Conservation (phyloP, 2,329 filamentous ascomycete genomes). For the Pseudogymnoascus sp. region DNA sequence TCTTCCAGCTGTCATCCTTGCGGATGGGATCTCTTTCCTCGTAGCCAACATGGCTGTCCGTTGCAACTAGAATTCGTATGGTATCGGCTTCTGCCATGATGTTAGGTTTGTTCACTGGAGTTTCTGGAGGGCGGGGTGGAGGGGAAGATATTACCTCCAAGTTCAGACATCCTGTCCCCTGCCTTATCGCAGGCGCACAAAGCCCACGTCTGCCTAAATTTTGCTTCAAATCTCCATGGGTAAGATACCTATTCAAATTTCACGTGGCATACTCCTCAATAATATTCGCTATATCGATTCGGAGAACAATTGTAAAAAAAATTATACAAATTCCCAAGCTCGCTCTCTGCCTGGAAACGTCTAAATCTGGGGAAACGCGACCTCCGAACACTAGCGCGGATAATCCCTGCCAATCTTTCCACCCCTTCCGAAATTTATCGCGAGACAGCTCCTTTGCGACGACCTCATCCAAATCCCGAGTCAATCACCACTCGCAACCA, state of each 20-base stretch:
- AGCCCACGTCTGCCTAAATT: constrained; percentile 1
- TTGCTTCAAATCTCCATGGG: constrained; percentile 6
- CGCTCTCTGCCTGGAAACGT: not conserved
- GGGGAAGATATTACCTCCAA: constrained; percentile 2
- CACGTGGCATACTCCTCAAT: not conserved
- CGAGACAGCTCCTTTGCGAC: not conserved
- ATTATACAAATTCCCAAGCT: not conserved
- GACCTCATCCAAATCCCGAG: not conserved
- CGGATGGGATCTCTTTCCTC: constrained; percentile 87
- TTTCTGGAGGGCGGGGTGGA: not conserved
- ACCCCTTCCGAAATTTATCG: constrained; percentile 7
- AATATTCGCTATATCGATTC: not conserved
- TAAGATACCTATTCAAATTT: not conserved
- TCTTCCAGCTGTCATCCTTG: constrained; percentile 95
- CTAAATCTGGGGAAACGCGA: constrained; percentile 15
- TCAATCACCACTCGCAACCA: constrained; percentile 30
- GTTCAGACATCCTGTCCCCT: constrained; percentile 8
- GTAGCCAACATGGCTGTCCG: constrained; percentile 96
- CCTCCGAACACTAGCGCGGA: not conserved
- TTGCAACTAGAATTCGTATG: constrained; percentile 88
- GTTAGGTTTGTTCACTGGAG: constrained; percentile 12
- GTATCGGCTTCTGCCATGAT: constrained; percentile 53
- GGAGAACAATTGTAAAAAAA: not conserved
- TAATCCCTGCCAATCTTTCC: constrained; percentile 11
- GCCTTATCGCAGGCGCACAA: not conserved